Evolutionary conservation across 257 asterid genomes (phyloP).

Genomic region (Primulina huaijiensis): DNA sequence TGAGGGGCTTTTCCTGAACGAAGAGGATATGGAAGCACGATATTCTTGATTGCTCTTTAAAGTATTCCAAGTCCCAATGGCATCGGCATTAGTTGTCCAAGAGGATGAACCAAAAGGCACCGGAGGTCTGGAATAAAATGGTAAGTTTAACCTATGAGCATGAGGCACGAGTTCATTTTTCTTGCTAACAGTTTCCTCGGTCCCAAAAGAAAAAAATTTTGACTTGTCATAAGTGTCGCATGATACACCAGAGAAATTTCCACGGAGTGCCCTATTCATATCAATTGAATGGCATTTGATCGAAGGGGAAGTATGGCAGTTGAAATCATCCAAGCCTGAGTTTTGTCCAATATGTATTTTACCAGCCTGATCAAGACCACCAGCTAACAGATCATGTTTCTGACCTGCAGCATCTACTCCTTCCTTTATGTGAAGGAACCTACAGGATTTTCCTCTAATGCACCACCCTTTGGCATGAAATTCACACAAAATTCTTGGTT

Average conservation of each 20-base stretch:
- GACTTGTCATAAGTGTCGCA: conserved; percentile 31
- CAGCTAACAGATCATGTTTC: conserved; percentile 30
- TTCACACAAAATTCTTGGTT: conserved; percentile 56
- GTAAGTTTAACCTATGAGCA: conserved; percentile 29
- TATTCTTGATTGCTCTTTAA: conserved; percentile 35
- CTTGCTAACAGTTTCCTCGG: conserved; percentile 31
- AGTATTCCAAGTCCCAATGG: conserved; percentile 34
- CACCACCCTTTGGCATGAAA: conserved; percentile 94
- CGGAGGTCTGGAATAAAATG: conserved; percentile 31
- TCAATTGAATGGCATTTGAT: conserved; percentile 35
- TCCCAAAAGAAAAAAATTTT: conserved; percentile 29
- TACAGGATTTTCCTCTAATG: conserved; percentile 76
- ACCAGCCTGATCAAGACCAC: conserved; percentile 25
- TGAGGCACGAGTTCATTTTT: conserved; percentile 24
- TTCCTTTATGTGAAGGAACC: conserved; percentile 68
- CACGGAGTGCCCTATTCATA: conserved; percentile 26
- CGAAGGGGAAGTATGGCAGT: conserved; percentile 31
- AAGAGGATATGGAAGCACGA: conserved; percentile 41
- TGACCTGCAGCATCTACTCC: conserved; percentile 39
- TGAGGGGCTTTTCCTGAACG: conserved; percentile 39
- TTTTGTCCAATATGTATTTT: conserved; percentile 31
- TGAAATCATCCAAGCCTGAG: conserved; percentile 29
- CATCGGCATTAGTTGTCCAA: conserved; percentile 35
- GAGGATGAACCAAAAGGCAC: conserved; percentile 46
- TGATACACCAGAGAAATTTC: conserved; percentile 31